Base-by-base conservation (phyloP, 164 flowering plant genomes). In the Pachysandra terminalis region DNA sequence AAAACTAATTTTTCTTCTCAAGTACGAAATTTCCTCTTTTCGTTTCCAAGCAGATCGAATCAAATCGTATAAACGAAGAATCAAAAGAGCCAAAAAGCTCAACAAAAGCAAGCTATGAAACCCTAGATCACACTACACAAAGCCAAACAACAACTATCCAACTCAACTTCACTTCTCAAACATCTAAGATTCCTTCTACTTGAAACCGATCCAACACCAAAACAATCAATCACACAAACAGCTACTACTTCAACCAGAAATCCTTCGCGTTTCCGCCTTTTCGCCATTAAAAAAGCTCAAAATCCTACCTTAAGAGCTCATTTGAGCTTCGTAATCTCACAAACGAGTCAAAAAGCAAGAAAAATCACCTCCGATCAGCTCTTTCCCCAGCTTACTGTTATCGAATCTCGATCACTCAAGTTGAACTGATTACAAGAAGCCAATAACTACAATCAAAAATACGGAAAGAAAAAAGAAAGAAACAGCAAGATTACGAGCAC, bases 211-310 rank as follows among this genome's bases (percentile, higher is more conserved):
- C 27, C 28, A 56, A 56, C 28, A 25, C 32, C n/a, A 4, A 24
- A 16, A 56, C 5, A 4, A 58, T 24, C 61, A 24, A 58, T 24
- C n/a, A 15, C 26, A 58, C 19, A 12, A 25, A 57, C 15, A 45
- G 25, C 17, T 63, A 70, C 45, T 45, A 70, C 45, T 45, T 57
- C 57, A 70, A 56, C 63, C 25, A 51, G 40, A 64, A 53, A 57
- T 58, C 61, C 61, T 16, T 22, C 56, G 37, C 63, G 59, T 63
- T 58, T 70, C 63, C 68, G 63, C 23, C 63, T 23, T 13, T 45
- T 64, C 63, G 63, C 15, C 51, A 45, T 45, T 12, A 40, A 40
- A 40, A 40, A 40, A 45, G 17, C 51, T 15, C 51, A 5, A 15
- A 10, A 10, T 45, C 17, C 51, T 10, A 15, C 6, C 17, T 15